phyloP scores from a whole-genome alignment of 208 protist species.

The Trypanosoma rangeli region DNA sequence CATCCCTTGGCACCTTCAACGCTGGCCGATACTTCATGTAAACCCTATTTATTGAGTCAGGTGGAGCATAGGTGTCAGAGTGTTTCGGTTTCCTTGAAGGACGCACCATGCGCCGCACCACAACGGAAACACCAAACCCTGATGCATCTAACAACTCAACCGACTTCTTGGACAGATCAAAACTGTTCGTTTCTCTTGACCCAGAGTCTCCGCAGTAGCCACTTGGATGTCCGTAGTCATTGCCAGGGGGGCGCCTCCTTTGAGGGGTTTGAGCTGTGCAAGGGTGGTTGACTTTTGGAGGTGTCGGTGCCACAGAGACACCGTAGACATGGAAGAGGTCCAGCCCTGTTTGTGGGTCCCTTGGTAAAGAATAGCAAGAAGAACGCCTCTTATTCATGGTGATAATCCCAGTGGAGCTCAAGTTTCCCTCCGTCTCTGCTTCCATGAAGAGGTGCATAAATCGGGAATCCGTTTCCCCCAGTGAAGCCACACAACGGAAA shows the following conservation, averaged over 20 bases:
- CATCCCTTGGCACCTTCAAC: neutral
- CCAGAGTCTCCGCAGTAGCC: neutral
- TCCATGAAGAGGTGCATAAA: neutral
- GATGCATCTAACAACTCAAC: slow-evolving; percentile 5
- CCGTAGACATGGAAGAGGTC: slow-evolving; percentile 5
- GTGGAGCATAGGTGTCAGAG: neutral
- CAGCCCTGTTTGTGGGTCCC: neutral
- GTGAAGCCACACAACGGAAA: neutral
- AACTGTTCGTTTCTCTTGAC: neutral
- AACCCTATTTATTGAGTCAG: neutral
- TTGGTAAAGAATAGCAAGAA: neutral
- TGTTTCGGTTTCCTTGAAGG: neutral
- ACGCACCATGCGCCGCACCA: slow-evolving; percentile 9
- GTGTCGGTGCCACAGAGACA: neutral
- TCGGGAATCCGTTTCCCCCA: neutral
- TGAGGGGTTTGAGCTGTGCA: neutral
- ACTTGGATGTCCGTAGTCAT: neutral
- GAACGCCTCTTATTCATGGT: neutral
- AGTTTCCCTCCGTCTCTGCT: neutral
- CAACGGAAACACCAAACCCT: slow-evolving; percentile 1
- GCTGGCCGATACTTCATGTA: neutral
- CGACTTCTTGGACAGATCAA: neutral
- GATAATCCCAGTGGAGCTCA: neutral
- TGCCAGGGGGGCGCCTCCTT: neutral
- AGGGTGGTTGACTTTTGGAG: neutral